phyloP scores from a whole-genome alignment of 371 early-diverging fungal genomes.

The Sporodiniella umbellata region DNA sequence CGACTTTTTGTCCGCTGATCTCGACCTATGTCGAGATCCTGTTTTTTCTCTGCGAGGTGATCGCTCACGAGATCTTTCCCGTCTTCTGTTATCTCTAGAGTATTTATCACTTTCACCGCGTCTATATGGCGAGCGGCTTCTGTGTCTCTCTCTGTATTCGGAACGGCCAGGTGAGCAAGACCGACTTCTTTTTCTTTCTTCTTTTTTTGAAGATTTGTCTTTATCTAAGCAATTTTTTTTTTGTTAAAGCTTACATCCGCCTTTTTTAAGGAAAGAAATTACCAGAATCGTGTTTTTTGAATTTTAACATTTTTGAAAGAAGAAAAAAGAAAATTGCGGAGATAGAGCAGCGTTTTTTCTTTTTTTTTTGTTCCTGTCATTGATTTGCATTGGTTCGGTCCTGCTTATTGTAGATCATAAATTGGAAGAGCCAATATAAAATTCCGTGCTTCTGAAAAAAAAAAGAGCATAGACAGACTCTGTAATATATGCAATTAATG shows the following conservation, averaged over 20 bases:
- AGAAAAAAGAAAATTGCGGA: slow-evolving; percentile 1
- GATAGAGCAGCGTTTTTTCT: too few species aligned
- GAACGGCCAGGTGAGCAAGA: slow-evolving; percentile 3
- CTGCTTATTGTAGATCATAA: too few species aligned
- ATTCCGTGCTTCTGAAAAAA: too few species aligned
- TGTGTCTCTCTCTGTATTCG: background rate
- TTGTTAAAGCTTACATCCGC: too few species aligned
- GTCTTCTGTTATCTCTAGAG: background rate
- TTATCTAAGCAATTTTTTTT: too few species aligned
- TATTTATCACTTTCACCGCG: background rate
- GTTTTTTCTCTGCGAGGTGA: slow-evolving; percentile 10
- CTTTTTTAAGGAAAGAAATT: too few species aligned
- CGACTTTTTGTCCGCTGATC: slow-evolving; percentile 14
- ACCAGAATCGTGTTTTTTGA: slow-evolving; percentile 48
- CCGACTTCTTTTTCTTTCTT: slow-evolving; percentile 6
- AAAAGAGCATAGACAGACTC: too few species aligned
- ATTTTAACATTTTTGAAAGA: slow-evolving; percentile 30
- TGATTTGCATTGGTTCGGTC: too few species aligned
- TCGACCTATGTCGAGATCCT: slow-evolving; percentile 21
- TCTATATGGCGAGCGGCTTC: slow-evolving; percentile 8
- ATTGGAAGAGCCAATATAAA: too few species aligned
- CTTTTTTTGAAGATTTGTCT: slow-evolving; percentile 4
- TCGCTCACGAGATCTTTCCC: slow-evolving; percentile 3
- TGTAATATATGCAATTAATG: too few species aligned
- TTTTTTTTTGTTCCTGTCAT: too few species aligned